Evolutionary conservation across 2,329 filamentous ascomycete species (phyloP).

Genomic region (Epichloe aotearoae): DNA sequence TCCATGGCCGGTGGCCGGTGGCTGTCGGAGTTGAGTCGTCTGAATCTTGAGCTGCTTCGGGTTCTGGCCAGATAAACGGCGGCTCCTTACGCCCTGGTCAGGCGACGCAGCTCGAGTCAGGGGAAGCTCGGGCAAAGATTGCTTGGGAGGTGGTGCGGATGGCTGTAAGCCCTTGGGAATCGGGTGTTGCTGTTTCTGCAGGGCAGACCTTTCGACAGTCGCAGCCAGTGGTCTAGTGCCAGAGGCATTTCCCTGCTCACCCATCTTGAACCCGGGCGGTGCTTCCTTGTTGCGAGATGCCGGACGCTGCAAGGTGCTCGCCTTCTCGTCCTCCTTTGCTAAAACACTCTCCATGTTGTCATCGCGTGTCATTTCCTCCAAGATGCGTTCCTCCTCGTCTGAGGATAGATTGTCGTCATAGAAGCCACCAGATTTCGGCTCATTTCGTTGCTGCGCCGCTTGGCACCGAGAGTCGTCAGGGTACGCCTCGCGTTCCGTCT

Average conservation of each 20-base stretch:
- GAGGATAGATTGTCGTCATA: constrained; percentile 48
- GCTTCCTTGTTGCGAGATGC: constrained; percentile 64
- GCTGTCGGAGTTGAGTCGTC: constrained; percentile 34
- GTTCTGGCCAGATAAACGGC: constrained; percentile 70
- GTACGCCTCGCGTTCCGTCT: constrained; percentile 56
- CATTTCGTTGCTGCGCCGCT: constrained; percentile 17
- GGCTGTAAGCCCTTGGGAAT: constrained; percentile 12
- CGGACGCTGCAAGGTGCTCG: constrained; percentile 31
- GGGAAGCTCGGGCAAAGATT: constrained; percentile 32
- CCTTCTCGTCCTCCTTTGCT: constrained; percentile 38
- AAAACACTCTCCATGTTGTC: constrained; percentile 76
- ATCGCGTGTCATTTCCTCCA: constrained; percentile 80
- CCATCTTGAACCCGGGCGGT: constrained; percentile 69
- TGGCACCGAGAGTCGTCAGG: constrained; percentile 13
- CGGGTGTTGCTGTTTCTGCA: constrained; percentile 6
- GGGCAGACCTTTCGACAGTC: constrained; percentile 45
- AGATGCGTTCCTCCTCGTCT: constrained; percentile 60
- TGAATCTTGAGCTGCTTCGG: constrained; percentile 81
- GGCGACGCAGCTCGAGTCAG: constrained; percentile 18
- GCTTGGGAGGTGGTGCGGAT: constrained; percentile 34
- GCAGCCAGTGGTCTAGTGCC: constrained; percentile 50
- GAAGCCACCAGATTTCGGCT: constrained; percentile 35
- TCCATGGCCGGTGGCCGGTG: constrained; percentile 7
- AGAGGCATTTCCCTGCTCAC: constrained; percentile 20
- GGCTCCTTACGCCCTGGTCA: constrained; percentile 49